Evolutionary conservation across 176 grass and related monocot genomes (phyloP).

Genomic region (Triticum turgidum): DNA sequence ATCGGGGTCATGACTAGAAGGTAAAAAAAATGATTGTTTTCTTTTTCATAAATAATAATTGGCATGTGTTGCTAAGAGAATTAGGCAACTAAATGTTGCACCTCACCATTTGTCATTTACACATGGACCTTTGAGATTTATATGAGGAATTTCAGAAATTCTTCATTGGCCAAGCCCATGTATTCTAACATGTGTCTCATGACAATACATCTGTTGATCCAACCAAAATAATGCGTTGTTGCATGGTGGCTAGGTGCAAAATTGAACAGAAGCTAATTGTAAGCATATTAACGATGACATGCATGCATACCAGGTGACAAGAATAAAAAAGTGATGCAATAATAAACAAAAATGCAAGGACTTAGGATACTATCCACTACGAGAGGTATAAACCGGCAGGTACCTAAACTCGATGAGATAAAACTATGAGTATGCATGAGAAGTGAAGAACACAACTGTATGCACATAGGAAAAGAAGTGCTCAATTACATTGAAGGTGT

Average conservation of each 20-base stretch:
- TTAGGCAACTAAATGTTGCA: too few relatives aligned
- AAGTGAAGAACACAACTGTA: background rate
- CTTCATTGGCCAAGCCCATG: too few relatives aligned
- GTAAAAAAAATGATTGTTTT: background rate
- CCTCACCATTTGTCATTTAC: too few relatives aligned
- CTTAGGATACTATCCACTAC: too few relatives aligned
- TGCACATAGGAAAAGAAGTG: background rate
- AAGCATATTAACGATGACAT: background rate
- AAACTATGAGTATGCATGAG: background rate
- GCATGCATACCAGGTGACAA: background rate
- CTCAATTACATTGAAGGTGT: constrained; percentile 32
- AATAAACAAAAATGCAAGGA: background rate
- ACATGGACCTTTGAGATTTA: too few relatives aligned
- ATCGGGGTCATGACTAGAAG: too few relatives aligned
- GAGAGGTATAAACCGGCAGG: background rate
- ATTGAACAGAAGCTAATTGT: background rate
- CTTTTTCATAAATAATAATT: background rate
- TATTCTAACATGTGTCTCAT: too few relatives aligned
- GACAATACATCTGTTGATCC: background rate
- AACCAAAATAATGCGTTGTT: background rate
- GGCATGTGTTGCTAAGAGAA: background rate
- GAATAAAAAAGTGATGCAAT: too few relatives aligned
- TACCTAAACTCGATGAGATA: background rate
- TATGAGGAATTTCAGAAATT: too few relatives aligned
- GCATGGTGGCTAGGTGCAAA: background rate